phyloP scores from a whole-genome alignment of 176 grass and related monocot genomes.

The Pontederia paniculata region DNA sequence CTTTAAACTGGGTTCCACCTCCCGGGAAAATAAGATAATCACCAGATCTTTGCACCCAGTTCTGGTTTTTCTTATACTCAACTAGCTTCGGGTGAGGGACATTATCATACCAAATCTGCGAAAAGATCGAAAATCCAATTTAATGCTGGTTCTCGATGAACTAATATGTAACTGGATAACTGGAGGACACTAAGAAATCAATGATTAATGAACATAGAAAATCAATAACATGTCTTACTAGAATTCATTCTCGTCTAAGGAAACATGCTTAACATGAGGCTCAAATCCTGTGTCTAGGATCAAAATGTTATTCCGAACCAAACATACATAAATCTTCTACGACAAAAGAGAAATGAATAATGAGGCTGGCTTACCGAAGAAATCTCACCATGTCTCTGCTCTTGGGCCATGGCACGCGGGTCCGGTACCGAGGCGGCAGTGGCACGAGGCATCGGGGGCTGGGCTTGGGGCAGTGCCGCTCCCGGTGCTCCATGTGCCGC shows the following conservation, averaged over 20 bases:
- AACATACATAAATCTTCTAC: too few species aligned
- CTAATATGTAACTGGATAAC: not conserved
- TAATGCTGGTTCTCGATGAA: conserved; percentile 3
- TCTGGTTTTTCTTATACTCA: conserved; percentile 95
- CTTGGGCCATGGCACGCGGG: conserved; percentile 63
- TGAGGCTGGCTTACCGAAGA: conserved; percentile 38
- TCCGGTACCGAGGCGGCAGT: conserved; percentile 41
- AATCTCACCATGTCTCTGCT: conserved; percentile 98
- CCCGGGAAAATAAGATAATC: conserved; percentile 78
- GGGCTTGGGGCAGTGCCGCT: conserved; percentile 64
- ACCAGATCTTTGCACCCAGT: conserved; percentile 66
- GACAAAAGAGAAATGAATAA: conserved; percentile 1
- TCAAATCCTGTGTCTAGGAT: too few species aligned
- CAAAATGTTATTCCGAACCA: too few species aligned
- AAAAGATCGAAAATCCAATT: conserved; percentile 10
- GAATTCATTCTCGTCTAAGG: too few species aligned
- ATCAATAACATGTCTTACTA: too few species aligned
- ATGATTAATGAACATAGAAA: too few species aligned
- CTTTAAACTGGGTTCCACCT: conserved; percentile 91
- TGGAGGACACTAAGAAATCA: not conserved
- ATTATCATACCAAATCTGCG: conserved; percentile 94
- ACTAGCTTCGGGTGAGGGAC: conserved; percentile 89
- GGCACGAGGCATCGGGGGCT: conserved; percentile 59
- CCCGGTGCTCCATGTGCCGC: conserved; percentile 82
- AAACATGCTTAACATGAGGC: too few species aligned